phyloP scores from a whole-genome alignment of 108 stramenopile genomes.

The Skeletonema menzelii region DNA sequence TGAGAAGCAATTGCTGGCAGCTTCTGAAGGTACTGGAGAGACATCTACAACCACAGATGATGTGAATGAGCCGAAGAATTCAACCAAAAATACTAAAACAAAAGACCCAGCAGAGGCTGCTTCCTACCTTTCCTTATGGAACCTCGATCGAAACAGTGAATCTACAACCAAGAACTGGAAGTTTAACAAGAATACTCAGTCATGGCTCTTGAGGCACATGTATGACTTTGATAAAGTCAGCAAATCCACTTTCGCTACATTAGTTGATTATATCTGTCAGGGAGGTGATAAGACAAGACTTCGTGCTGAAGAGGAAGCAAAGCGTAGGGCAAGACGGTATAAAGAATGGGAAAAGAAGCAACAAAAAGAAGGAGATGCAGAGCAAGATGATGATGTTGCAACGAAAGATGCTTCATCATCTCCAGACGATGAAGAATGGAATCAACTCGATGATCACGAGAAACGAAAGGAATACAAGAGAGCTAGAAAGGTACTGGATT shows the following conservation, averaged over 20 bases:
- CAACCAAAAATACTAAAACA: conserved; percentile 34
- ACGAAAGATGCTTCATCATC: conserved; percentile 4
- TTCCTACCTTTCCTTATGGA: conserved; percentile 68
- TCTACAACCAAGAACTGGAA: conserved; percentile 61
- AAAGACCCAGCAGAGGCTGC: conserved; percentile 69
- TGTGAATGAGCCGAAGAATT: conserved; percentile 11
- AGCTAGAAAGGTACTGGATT: conserved; percentile 69
- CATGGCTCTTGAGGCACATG: conserved; percentile 91
- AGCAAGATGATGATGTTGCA: conserved; percentile 12
- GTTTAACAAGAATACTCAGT: conserved; percentile 95
- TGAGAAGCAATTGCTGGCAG: conserved; percentile 10
- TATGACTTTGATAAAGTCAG: conserved; percentile 80
- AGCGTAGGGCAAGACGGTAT: conserved; percentile 64
- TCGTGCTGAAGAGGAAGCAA: conserved; percentile 63
- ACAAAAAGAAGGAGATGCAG: conserved; percentile 1
- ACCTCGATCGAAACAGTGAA: conserved; percentile 35
- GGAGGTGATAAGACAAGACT: conserved; percentile 48
- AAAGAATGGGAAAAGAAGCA: conserved; percentile 65
- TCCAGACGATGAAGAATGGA: conserved; percentile 39
- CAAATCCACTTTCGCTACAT: conserved; percentile 59
- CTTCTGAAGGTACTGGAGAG: conserved; percentile 6
- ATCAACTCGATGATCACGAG: conserved; percentile 68
- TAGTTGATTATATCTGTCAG: conserved; percentile 72
- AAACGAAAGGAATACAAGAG: conserved; percentile 86
- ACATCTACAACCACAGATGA: conserved; percentile 4